These are phyloP conservation scores for Nitzschia palea DNA, from an alignment of 108 stramenopile species.

Conservation along the genomic window DNA sequence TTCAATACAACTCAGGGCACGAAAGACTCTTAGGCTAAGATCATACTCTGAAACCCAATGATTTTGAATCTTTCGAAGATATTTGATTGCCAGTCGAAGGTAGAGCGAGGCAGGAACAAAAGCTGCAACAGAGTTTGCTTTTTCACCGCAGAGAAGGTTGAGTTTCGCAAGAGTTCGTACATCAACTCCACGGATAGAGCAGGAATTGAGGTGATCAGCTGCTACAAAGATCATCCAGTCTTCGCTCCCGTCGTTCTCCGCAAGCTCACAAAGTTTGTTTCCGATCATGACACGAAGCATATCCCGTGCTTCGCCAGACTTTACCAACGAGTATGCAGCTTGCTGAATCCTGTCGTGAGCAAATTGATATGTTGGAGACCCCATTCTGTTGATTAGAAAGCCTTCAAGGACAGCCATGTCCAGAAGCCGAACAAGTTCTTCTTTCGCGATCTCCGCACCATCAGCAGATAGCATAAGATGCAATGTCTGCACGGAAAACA, in stretches of 20 bases:
- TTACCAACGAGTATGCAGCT: conserved; percentile 49
- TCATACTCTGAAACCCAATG: conserved; percentile 43
- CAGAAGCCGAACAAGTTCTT: conserved; percentile 21
- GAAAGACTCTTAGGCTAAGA: conserved; percentile 23
- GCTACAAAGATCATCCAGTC: conserved; percentile 42
- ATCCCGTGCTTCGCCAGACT: conserved; percentile 23
- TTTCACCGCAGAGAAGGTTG: conserved; percentile 31
- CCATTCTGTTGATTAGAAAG: conserved; percentile 15
- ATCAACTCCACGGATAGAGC: neutral
- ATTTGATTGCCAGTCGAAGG: conserved; percentile 18
- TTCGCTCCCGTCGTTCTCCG: neutral
- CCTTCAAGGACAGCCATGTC: conserved; percentile 32
- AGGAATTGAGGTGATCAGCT: conserved; percentile 30
- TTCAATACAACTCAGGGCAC: conserved; percentile 22
- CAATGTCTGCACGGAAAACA: conserved; percentile 38
- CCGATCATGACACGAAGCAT: conserved; percentile 47
- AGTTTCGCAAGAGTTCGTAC: conserved; percentile 14
- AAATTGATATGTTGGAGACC: conserved; percentile 36
- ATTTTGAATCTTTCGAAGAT: conserved; percentile 13
- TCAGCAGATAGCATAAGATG: conserved; percentile 16
- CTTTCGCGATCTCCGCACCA: conserved; percentile 18
- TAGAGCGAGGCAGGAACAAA: conserved; percentile 33
- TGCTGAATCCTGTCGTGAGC: conserved; percentile 59
- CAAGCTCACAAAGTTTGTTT: conserved; percentile 30
- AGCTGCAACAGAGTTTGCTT: conserved; percentile 18